Base-by-base conservation (phyloP, 805 yeast genomes). In the Pachysolen tannophilus region DNA sequence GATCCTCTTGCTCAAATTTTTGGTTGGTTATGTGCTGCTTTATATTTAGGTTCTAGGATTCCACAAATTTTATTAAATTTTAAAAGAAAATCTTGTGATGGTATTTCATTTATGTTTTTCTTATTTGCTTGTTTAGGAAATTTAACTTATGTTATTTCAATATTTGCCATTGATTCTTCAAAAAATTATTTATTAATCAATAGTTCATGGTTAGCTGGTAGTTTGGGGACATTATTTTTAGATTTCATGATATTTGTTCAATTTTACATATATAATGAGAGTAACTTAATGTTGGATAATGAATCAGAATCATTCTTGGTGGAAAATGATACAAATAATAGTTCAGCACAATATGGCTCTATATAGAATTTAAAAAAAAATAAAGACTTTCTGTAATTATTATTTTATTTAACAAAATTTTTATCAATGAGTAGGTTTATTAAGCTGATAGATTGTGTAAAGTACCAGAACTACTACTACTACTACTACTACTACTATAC, bases 61-160 rank as follows among this genome's bases (percentile, higher is more conserved):
- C 98, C 98, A 1, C 98, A 92, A 60, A 85, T 92, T 35, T 55
- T 85, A 39, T 67, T 90, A 41, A 92, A 92, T 59, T 85, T 69
- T 52, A 68, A 79, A 54, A 72, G 97, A 51, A 88, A 87, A 59
- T 82, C 94, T 2, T 87, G 96, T 54, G 97, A 92, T 42, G 97
- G 97, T 17, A 83, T 90, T 32, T 85, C 95, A 8, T 85, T 92
- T 51, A 68, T 90, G 67, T 90, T 92, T 59, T 90, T 90, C 60
- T 61, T 92, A 16, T 90, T 92, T 67, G 97, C 98, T 15, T 87
- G 96, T 55, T 63, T 90, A 38, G 98, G 98, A 31, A 92, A 90
- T 55, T 64, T 84, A 50, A 85, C 96, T 1, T 92, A 87, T 48
- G 95, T 92, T 27, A 70, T 84, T 10, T 82, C 94, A 8, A 90